Evolutionary conservation across 352 stramenopile genomes (phyloP).

Genomic region (Phytopythium mirpurense): DNA sequence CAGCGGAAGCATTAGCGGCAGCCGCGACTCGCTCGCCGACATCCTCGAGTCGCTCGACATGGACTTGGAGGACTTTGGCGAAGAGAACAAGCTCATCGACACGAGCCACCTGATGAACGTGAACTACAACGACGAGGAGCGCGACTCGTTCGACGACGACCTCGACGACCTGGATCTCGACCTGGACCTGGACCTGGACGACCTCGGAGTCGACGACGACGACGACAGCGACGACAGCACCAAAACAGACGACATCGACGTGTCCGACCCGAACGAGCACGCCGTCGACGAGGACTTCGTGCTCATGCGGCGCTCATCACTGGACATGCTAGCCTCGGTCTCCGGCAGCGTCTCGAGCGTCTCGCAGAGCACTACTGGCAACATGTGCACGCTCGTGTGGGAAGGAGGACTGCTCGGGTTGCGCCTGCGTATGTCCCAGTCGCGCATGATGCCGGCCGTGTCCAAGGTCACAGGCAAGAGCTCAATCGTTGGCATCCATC

Average conservation of each 20-base stretch:
- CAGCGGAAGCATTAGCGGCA: conserved; percentile 22
- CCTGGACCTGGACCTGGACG: conserved; percentile 43
- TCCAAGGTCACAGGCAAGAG: conserved; percentile 85
- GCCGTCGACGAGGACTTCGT: conserved; percentile 59
- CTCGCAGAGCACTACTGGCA: conserved; percentile 47
- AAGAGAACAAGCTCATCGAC: conserved; percentile 34
- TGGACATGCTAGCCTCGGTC: conserved; percentile 70
- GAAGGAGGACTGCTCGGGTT: conserved; percentile 76
- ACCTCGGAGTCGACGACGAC: conserved; percentile 36
- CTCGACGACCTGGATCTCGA: conserved; percentile 38
- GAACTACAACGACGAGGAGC: conserved; percentile 29
- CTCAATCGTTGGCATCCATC: conserved; percentile 79
- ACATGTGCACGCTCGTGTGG: conserved; percentile 79
- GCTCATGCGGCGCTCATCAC: conserved; percentile 57
- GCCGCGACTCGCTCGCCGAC: conserved; percentile 69
- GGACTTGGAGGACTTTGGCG: conserved; percentile 75
- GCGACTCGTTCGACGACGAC: conserved; percentile 58
- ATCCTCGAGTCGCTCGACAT: conserved; percentile 84
- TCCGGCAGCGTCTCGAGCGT: conserved; percentile 54
- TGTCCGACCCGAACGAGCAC: conserved; percentile 51
- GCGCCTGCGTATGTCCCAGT: conserved; percentile 75
- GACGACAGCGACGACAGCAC: conserved; percentile 20
- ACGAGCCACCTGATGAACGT: conserved; percentile 19
- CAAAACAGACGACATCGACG: conserved; percentile 24
- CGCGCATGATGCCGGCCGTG: conserved; percentile 69